Base-by-base conservation (phyloP, 108 stramenopile species). In the Mediolabrus comicus region DNA sequence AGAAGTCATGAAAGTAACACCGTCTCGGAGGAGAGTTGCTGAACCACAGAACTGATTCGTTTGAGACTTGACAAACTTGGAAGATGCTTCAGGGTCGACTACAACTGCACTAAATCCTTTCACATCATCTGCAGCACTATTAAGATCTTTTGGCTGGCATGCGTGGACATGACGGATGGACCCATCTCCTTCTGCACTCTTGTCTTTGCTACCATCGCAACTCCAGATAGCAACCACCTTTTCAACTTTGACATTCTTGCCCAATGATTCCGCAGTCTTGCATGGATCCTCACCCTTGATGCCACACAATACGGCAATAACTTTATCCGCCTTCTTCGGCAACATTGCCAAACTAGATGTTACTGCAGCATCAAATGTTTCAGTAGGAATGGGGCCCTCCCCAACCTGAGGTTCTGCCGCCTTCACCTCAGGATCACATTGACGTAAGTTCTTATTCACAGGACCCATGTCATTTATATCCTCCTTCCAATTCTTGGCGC, bases 391-490 rank as follows among this genome's bases (percentile, higher is more conserved):
- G 24, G 72, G 79, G 9, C 79, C 71, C 33, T 68, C 19, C 3
- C 72, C 79, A 53, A 67, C 41, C 59, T 78, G 69, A 27, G 77
- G 77, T 53, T 78, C 77, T 10, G 70, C 65, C 35, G 70, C 77
- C 54, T 61, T 67, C 25, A 57, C 59, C 36, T 66, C 77, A 4
- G 77, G 70, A 41, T 78, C 77, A 34, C 77, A 78, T 17, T 78
- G 33, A 22, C 77, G 64, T 53, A 78, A 56, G 56, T 80, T 80
- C 62, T 64, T 80, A 33, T 72, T 80, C 25, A 73, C 79, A 3
- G 94, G 94, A 30, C 94, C 94, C 24, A 85, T 78, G n/a, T 77
- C 77, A 33, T 80, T 75, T 6, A 81, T 82, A 70, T 95, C 94
- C 17, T 91, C 84, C 46, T 81, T 79, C 94, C 94, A 92, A 33